Percentiles rank a stretch among this genome's conserved stretches.
Evolutionary conservation across 176 grass and related monocot genomes (phyloP).

Genomic region (Microstegium vimineum): DNA sequence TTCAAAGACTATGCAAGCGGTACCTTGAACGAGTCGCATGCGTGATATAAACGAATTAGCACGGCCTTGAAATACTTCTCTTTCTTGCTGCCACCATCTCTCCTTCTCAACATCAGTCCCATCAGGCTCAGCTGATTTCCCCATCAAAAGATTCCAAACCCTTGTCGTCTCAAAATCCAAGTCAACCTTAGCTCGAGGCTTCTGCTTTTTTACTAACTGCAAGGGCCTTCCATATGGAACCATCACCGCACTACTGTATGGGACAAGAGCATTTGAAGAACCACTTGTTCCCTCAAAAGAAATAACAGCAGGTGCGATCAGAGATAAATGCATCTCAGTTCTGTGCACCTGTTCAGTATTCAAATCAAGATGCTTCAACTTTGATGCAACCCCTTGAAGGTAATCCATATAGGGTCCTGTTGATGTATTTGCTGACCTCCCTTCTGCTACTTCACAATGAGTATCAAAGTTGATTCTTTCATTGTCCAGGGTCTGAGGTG

Average conservation of each 20-base stretch:
- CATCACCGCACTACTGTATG: constrained; percentile 24
- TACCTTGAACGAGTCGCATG: constrained; percentile 86
- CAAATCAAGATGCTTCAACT: constrained; percentile 46
- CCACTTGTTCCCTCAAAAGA: constrained; percentile 24
- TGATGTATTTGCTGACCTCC: constrained; percentile 28
- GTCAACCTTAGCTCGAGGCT: constrained; percentile 62
- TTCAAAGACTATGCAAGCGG: too few relatives aligned
- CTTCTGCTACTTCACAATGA: constrained; percentile 23
- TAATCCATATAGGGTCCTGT: constrained; percentile 37
- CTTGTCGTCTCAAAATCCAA: constrained; percentile 69
- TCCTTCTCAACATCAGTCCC: constrained; percentile 49
- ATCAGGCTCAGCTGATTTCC: constrained; percentile 37
- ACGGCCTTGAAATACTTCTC: constrained; percentile 57
- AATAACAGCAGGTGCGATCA: not conserved
- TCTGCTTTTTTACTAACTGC: constrained; percentile 45
- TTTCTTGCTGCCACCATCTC: constrained; percentile 69
- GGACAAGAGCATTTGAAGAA: constrained; percentile 38
- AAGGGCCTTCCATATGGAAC: constrained; percentile 41
- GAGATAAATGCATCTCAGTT: constrained; percentile 39
- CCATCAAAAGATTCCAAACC: constrained; percentile 80
- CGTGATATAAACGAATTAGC: constrained; percentile 62
- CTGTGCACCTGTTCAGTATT: constrained; percentile 20
- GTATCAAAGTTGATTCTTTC: constrained; percentile 9
- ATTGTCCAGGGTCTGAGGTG: not conserved
- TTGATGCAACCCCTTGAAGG: constrained; percentile 36